Conservation (phyloP, 2,329 filamentous ascomycete species). For the Trichoderma guizhouense region DNA sequence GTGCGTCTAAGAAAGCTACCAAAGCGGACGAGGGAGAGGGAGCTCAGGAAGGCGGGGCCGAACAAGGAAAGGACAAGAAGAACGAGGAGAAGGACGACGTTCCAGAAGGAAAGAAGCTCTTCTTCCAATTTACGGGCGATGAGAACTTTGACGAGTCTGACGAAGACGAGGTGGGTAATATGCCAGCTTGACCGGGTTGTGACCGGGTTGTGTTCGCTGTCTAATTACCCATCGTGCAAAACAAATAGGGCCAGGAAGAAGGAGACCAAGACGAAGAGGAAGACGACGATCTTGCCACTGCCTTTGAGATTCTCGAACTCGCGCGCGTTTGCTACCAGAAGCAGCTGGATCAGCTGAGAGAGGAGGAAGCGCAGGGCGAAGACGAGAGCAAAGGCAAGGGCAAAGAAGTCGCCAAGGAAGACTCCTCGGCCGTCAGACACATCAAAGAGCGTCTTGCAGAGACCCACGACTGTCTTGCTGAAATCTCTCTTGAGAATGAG, state of each 20-base stretch:
- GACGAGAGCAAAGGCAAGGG: constrained; percentile 39
- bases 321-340: constrained; percentile 64
- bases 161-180: constrained; percentile 58
- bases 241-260: constrained; percentile 36
- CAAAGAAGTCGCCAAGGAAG: constrained; percentile 40
- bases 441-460: constrained; percentile 86
- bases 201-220: constrained; percentile 22
- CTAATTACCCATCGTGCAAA: constrained; percentile 13
- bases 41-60: constrained; percentile 46
- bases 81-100: constrained; percentile 37
- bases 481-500: constrained; percentile 97
- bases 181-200: background rate
- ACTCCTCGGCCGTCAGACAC: constrained; percentile 48
- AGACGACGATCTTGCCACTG: constrained; percentile 71
- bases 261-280: constrained; percentile 57
- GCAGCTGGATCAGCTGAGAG: constrained; percentile 43
- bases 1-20: constrained; percentile 36
- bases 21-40: constrained; percentile 41
- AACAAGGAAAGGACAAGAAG: constrained; percentile 33
- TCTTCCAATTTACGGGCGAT: constrained; percentile 91
- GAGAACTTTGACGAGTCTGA: constrained; percentile 88
- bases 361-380: constrained; percentile 30
- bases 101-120: constrained; percentile 59
- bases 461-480: constrained; percentile 87
- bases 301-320: constrained; percentile 82